A percentile compares a stretch with the other conserved stretches of the same genome.
These are phyloP conservation scores for Onygenales sp. DNA, from an alignment of 2,329 filamentous ascomycete genomes.

Conservation along the genomic window DNA sequence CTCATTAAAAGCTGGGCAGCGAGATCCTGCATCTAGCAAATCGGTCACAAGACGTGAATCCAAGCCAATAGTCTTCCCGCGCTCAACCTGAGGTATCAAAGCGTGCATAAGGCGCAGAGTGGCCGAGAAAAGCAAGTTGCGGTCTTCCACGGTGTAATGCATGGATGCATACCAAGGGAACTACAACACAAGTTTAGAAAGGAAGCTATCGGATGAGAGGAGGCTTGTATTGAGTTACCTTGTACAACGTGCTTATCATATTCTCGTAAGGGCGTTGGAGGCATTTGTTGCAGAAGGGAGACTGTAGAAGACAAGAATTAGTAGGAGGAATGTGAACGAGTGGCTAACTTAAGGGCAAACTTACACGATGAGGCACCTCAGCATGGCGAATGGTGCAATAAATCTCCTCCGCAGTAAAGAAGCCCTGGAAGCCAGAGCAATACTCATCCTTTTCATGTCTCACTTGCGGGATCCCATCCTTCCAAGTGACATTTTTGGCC, in stretches of 20 bases:
- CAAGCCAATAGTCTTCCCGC: conserved; percentile 26
- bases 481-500: conserved; percentile 42
- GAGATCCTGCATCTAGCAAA: conserved; percentile 30
- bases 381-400: conserved; percentile 38
- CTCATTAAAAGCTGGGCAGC: conserved; percentile 35
- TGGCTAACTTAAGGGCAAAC: conserved; percentile 14
- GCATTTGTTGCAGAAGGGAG: conserved; percentile 38
- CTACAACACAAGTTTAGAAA: conserved; percentile 18
- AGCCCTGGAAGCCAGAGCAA: conserved; percentile 42
- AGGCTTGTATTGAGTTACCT: conserved; percentile 25
- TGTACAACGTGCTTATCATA: conserved; percentile 42
- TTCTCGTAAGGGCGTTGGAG: conserved; percentile 45
- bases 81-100: conserved; percentile 55
- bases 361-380: conserved; percentile 40
- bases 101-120: conserved; percentile 41
- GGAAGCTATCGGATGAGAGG: not conserved
- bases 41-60: conserved; percentile 29
- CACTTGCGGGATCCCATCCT: conserved; percentile 23
- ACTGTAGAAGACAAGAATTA: conserved; percentile 3
- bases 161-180: conserved; percentile 41
- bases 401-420: conserved; percentile 43
- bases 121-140: conserved; percentile 36
- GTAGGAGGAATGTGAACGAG: not conserved
- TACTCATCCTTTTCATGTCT: conserved; percentile 31
- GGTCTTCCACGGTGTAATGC: conserved; percentile 38